Base-by-base conservation (phyloP, 2,329 filamentous ascomycete species). In the Penicillium sumatraense region DNA sequence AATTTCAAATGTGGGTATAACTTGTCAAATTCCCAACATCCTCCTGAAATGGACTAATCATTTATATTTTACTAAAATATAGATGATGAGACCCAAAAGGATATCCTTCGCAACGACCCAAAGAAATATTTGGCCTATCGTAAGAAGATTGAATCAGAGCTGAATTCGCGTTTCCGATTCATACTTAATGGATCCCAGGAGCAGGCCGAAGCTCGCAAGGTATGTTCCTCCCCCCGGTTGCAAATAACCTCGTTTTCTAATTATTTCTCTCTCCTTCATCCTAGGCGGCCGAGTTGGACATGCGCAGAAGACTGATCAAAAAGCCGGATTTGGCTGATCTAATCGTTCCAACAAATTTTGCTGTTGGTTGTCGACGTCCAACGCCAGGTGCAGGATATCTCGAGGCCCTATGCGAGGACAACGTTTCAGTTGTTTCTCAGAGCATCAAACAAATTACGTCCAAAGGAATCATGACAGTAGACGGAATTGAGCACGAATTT, bases 381-480 rank as follows among this genome's bases (percentile, higher is more conserved):
- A 63, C 65, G 9, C 65, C 65, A 1, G 65, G 62, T 13, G 60
- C 63, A 38, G 65, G 65, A 16, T 58, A 56, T 13, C 52, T 60
- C 2, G 58, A 60, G 44, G 53, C 58, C 0, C 42, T 60, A 14
- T 46, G 42, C 20, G 44, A 33, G 2, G 26, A 53, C 1, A 61
- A 83, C 45, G 77, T 82, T 11, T 60, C 70, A 16, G 72, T 74
- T 14, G 72, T 80, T 31, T 71, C 69, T 20, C 70, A 74, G 40
- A 65, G 58, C 1, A 78, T 81, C 58, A 54, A 63, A 24, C 62
- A 66, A 41, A 62, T 81, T 35, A 71, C 69, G 0, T 58, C 63
- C 2, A 67, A 70, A 9, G 76, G 77, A 3, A 66, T 72, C 14
- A 44, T 62, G 5, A 68, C 68, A 4, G 51, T 20, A 5, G 61